phyloP scores from a whole-genome alignment of 306 rosid genomes.

The Sophora flavescens region DNA sequence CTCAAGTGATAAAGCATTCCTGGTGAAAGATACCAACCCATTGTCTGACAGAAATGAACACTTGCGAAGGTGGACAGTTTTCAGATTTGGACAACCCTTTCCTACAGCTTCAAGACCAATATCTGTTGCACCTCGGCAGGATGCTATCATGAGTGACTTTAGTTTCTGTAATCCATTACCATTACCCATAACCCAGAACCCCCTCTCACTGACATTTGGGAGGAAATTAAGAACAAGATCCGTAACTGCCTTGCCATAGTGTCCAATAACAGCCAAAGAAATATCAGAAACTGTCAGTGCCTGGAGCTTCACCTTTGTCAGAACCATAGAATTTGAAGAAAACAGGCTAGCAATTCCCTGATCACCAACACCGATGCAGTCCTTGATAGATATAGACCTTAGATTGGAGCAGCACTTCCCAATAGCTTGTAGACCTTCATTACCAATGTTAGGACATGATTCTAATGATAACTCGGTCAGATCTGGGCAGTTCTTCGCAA shows the following conservation, averaged over 20 bases:
- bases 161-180: constrained; percentile 88
- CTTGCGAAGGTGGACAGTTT: constrained; percentile 64
- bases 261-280: constrained; percentile 92
- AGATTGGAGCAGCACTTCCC: constrained; percentile 76
- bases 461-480: constrained; percentile 75
- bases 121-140: constrained; percentile 88
- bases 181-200: constrained; percentile 95
- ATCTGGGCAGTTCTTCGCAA: constrained; percentile 80
- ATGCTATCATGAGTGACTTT: constrained; percentile 75
- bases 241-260: constrained; percentile 78
- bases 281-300: constrained; percentile 76
- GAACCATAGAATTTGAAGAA: constrained; percentile 62
- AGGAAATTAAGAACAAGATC: constrained; percentile 79
- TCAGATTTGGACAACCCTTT: constrained; percentile 89
- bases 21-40: constrained; percentile 79
- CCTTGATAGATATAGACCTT: constrained; percentile 70
- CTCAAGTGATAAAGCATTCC: constrained; percentile 77
- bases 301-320: constrained; percentile 87
- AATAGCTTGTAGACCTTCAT: constrained; percentile 81
- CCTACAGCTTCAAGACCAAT: constrained; percentile 82
- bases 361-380: constrained; percentile 77
- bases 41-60: constrained; percentile 77
- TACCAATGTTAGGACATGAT: constrained; percentile 77
- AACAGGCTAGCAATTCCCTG: constrained; percentile 81
- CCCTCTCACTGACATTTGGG: constrained; percentile 78